These are phyloP conservation scores for Suillus ampliporus DNA, from an alignment of 768 basidiomycete species.

Conservation along the genomic window DNA sequence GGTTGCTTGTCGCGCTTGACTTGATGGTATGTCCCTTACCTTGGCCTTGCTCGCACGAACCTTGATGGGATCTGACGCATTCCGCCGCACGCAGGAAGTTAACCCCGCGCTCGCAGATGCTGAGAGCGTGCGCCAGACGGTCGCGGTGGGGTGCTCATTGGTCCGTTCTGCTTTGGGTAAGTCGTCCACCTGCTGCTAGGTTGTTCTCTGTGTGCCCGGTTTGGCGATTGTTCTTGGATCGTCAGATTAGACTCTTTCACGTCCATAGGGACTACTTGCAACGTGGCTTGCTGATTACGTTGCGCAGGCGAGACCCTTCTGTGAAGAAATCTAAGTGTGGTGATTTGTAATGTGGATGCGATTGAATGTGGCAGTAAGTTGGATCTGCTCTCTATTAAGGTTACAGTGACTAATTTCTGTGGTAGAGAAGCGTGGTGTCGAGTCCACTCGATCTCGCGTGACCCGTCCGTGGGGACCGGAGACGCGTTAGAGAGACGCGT, in stretches of 20 bases:
- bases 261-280: neutral
- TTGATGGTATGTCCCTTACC: conserved; percentile 71
- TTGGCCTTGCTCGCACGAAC: neutral
- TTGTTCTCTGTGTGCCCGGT: neutral
- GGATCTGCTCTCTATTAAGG: neutral
- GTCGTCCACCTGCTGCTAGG: conserved; percentile 24
- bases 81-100: conserved; percentile 68
- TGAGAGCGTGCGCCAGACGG: conserved; percentile 81
- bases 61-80: neutral
- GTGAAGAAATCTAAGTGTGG: neutral
- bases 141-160: conserved; percentile 88
- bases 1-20: conserved; percentile 89
- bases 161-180: conserved; percentile 82
- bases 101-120: conserved; percentile 90
- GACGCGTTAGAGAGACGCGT: neutral
- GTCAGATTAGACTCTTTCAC: too few species aligned
- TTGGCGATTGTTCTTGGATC: neutral
- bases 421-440: neutral
- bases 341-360: neutral
- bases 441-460: neutral
- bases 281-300: neutral
- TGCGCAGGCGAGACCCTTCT: conserved; percentile 6
- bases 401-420: neutral
- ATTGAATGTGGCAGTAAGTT: neutral
- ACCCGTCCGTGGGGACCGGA: neutral